These are phyloP conservation scores for Trichoderma sp. DNA, from an alignment of 2,329 filamentous ascomycete genomes.

Conservation along the genomic window DNA sequence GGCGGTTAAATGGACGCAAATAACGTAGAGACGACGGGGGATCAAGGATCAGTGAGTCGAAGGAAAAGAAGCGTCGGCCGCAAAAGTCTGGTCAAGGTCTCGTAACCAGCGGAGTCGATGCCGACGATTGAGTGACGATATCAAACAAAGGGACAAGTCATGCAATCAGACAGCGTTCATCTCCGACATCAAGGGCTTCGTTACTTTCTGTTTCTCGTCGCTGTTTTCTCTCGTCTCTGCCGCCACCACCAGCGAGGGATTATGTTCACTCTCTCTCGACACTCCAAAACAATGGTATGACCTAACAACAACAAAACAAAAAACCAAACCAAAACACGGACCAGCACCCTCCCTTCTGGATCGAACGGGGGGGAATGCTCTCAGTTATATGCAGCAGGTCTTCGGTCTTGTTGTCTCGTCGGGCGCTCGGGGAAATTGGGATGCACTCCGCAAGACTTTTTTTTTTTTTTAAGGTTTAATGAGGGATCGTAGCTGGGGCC, in stretches of 20 bases:
- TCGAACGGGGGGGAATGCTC: background rate
- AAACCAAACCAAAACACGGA: conserved; percentile 17
- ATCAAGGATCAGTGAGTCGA: background rate
- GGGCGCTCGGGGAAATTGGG: conserved; percentile 14
- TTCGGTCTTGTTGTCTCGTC: background rate
- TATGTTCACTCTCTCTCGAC: background rate
- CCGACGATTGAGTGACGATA: background rate
- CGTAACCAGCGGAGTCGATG: background rate
- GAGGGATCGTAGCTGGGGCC: conserved; percentile 18
- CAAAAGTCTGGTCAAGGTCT: background rate
- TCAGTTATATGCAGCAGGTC: background rate
- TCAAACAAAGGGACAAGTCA: background rate
- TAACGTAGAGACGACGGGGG: background rate
- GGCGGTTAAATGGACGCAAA: background rate
- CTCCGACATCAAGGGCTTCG: background rate
- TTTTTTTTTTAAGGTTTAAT: conserved; percentile 1
- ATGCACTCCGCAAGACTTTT: conserved; percentile 2
- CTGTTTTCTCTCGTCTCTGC: conserved; percentile 1
- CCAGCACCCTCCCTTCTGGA: conserved; percentile 1
- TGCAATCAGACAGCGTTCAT: conserved; percentile 4
- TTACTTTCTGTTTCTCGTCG: conserved; percentile 6
- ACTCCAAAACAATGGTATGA: conserved; percentile 9
- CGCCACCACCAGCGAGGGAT: conserved; percentile 13
- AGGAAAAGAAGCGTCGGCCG: background rate
- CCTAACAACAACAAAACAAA: conserved; percentile 14